A percentile compares a stretch with the other conserved stretches of the same genome.
Conservation (phyloP, 2,329 filamentous ascomycete genomes). For the Ophiostoma tasmaniense region DNA sequence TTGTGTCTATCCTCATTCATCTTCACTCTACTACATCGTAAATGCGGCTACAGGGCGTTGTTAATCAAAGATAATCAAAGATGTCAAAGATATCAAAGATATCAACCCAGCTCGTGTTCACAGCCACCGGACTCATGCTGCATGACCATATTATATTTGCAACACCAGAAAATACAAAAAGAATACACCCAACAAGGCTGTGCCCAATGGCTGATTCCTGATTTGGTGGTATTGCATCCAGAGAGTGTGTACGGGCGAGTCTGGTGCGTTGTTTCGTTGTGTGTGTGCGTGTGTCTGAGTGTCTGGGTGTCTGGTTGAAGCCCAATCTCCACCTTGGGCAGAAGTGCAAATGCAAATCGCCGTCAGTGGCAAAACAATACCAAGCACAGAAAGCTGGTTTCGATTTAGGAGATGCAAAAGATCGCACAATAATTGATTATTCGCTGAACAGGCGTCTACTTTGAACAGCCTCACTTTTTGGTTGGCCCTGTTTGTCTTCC, state of each 20-base stretch:
- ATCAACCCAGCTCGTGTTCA: not conserved
- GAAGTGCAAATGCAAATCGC: not conserved
- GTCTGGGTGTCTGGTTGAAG: not conserved
- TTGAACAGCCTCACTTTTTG: not conserved
- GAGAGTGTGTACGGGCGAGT: not conserved
- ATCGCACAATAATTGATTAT: not conserved
- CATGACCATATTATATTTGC: not conserved
- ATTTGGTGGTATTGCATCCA: not conserved
- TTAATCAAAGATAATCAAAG: not conserved
- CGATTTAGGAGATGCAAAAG: not conserved
- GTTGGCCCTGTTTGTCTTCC: not conserved
- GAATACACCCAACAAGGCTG: not conserved
- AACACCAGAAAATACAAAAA: not conserved
- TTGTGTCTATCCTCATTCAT: not conserved
- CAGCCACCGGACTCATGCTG: not conserved
- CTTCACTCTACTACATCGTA: too few relatives aligned
- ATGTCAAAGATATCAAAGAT: not conserved
- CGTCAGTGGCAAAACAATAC: not conserved
- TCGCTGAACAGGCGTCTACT: not conserved
- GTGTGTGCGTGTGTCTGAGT: not conserved
- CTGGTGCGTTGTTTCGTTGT: not conserved
- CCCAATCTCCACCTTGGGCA: constrained; percentile 15
- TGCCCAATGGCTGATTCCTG: not conserved
- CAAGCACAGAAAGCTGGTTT: not conserved
- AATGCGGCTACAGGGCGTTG: not conserved